These are phyloP conservation scores for Camelina hispida DNA, from an alignment of 345 rosid genomes.

Conservation along the genomic window DNA sequence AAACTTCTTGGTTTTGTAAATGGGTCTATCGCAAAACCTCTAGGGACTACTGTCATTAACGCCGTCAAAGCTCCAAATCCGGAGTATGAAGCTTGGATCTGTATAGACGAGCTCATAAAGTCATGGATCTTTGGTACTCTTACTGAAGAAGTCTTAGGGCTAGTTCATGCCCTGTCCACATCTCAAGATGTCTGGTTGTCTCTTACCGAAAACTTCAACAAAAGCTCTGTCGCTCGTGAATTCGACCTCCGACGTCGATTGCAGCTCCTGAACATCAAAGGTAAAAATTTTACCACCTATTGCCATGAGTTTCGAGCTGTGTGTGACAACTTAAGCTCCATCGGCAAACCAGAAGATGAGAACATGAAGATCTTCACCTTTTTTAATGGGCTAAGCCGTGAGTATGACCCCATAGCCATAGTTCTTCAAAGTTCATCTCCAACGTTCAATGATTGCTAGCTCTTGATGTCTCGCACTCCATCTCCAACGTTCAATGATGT, in stretches of 20 bases:
- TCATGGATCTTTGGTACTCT: conserved; percentile 6
- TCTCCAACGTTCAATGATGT: background rate
- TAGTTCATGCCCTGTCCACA: background rate
- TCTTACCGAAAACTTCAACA: too few relatives aligned
- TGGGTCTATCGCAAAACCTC: background rate
- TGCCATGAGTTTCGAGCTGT: too few relatives aligned
- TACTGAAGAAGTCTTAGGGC: background rate
- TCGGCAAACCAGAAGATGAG: too few relatives aligned
- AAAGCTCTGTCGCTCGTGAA: background rate
- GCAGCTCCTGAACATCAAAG: background rate
- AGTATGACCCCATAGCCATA: background rate
- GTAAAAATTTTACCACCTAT: too few relatives aligned
- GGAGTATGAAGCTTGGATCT: background rate
- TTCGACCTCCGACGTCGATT: background rate
- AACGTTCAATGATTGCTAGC: too few relatives aligned
- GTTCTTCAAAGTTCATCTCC: background rate
- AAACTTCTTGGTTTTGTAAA: background rate
- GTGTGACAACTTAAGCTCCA: too few relatives aligned
- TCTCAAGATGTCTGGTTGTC: too few relatives aligned
- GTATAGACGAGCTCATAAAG: background rate
- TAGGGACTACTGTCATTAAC: fast-evolving
- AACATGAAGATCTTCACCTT: background rate
- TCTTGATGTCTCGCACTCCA: background rate
- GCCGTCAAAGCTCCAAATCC: background rate
- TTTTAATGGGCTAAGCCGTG: background rate